phyloP scores from a whole-genome alignment of 2,329 filamentous ascomycete genomes.

The Aspergillus terreus region DNA sequence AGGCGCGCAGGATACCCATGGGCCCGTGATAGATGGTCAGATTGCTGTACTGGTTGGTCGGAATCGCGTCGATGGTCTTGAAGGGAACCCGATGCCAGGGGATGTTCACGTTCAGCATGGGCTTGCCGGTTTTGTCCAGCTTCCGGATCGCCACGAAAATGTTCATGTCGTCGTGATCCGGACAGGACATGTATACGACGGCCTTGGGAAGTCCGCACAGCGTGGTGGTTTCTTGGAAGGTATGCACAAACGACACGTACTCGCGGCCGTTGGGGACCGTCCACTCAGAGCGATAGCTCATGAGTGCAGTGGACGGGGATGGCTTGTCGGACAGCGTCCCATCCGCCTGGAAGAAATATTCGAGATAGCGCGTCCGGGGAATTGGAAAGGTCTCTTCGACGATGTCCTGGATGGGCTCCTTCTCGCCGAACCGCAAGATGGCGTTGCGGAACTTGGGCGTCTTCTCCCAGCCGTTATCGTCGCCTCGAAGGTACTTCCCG shows the following conservation, averaged over 20 bases:
- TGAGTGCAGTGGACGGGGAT: slow-evolving; percentile 2
- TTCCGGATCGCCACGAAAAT: slow-evolving; percentile 47
- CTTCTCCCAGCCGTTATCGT: slow-evolving; percentile 46
- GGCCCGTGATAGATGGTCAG: slow-evolving; percentile 39
- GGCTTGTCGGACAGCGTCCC: slow-evolving; percentile 5
- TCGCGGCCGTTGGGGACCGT: slow-evolving; percentile 14
- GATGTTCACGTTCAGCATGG: slow-evolving; percentile 43
- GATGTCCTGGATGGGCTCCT: slow-evolving; percentile 26
- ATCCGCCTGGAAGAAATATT: slow-evolving; percentile 27
- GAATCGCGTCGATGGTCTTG: slow-evolving; percentile 24
- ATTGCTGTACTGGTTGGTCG: slow-evolving; percentile 25
- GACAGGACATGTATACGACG: slow-evolving; percentile 44
- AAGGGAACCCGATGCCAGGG: slow-evolving; percentile 21
- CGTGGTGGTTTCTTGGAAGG: slow-evolving; percentile 36
- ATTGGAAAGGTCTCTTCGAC: slow-evolving; percentile 33
- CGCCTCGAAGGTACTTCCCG: slow-evolving; percentile 43
- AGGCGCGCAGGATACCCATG: slow-evolving; percentile 44
- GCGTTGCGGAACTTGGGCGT: slow-evolving; percentile 46
- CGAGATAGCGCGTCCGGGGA: slow-evolving; percentile 30
- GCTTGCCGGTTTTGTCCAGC: slow-evolving; percentile 40
- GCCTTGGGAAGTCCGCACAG: slow-evolving; percentile 49
- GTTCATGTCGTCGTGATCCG: slow-evolving; percentile 42
- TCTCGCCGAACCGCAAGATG: slow-evolving; percentile 34
- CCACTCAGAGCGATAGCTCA: slow-evolving; percentile 33
- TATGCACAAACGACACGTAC: slow-evolving; percentile 31